Conservation (phyloP, 768 basidiomycete species). For the Macrocybe gigantea region DNA sequence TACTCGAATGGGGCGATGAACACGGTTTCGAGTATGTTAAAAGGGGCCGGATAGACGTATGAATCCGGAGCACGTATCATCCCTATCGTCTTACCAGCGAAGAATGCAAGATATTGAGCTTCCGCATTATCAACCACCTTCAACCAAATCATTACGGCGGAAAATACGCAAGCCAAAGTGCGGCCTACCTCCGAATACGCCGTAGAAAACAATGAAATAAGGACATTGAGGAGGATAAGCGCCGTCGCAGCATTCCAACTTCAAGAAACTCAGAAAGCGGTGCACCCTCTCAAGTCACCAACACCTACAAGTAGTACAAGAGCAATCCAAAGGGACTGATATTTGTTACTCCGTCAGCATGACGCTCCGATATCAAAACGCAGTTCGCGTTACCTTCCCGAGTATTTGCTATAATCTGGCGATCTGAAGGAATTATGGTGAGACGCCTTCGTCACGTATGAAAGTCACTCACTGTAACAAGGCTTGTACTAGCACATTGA, state of each 20-base stretch:
- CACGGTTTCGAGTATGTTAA: slow-evolving; percentile 81
- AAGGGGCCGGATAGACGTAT: slow-evolving; percentile 88
- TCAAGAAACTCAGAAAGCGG: slow-evolving; percentile 3
- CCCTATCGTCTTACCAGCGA: slow-evolving; percentile 77
- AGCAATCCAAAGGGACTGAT: slow-evolving; percentile 51
- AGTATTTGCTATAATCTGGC: slow-evolving; percentile 60
- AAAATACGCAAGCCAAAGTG: neutral
- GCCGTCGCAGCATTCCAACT: slow-evolving; percentile 84
- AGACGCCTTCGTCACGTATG: neutral
- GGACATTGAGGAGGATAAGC: slow-evolving; percentile 83
- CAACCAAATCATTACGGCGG: neutral
- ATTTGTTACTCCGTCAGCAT: neutral
- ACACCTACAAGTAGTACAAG: slow-evolving; percentile 73
- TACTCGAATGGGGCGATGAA: slow-evolving; percentile 86
- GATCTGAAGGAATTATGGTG: slow-evolving; percentile 31
- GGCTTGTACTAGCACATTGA: slow-evolving; percentile 73
- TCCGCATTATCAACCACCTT: slow-evolving; percentile 81
- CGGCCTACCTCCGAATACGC: slow-evolving; percentile 80
- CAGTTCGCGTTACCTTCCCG: slow-evolving; percentile 30
- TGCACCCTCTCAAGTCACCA: neutral
- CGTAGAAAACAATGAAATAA: slow-evolving; percentile 93
- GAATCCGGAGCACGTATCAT: slow-evolving; percentile 86
- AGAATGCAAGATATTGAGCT: slow-evolving; percentile 88
- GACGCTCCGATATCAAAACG: neutral
- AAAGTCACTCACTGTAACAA: slow-evolving; percentile 58